Base-by-base conservation (phyloP, 2,329 filamentous ascomycete species). In the Calonectria ilicicola region DNA sequence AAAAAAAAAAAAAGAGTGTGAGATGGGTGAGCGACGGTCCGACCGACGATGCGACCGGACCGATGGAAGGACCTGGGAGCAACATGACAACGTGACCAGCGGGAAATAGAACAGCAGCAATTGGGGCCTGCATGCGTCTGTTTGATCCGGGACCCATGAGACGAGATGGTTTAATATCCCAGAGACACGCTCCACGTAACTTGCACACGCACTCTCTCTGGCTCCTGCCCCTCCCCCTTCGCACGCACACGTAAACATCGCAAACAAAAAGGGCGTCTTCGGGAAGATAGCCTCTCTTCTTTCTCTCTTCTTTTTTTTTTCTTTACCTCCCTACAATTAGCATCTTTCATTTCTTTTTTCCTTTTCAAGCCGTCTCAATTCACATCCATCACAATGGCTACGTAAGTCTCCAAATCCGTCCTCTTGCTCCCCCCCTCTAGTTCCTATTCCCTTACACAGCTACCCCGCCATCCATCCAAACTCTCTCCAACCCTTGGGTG, bases 361-460 rank as follows among this genome's bases (percentile, higher is more conserved):
- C 12, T 38, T 17, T n/a, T 60, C 32, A 9, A 21, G 40, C 49
- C 35, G 3, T 62, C 64, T 47, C 69, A 49, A 53, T 49, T 26
- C 53, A 65, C 8, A 42, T 65, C 47, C 51, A 21, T 70, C 77
- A 80, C 72, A 77, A 83, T 83, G 82, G 79, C 82, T 76, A 83
- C 82, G 82, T 83, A 72, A 79, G 82, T 82, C n/a, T 35, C 44
- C 32, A 32, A n/a, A 14, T 8, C 12, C 15, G n/a, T 5, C 40
- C 6, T 15, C 40, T 46, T 23, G n/a, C 29, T 40, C 21, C 27
- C 51, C 53, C 29, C n/a, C 35, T 46, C 32, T 35, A 26, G n/a
- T 62, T 51, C 56, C 46, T 56, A 10, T 21, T 35, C 35, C 15
- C 35, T 40, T 21, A 7, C 38, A 15, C 40, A 66, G 64, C 35